Percentiles rank a stretch among this genome's conserved stretches.
Conservation (phyloP, 2,329 filamentous ascomycete genomes). For the Ascomycota sp. region DNA sequence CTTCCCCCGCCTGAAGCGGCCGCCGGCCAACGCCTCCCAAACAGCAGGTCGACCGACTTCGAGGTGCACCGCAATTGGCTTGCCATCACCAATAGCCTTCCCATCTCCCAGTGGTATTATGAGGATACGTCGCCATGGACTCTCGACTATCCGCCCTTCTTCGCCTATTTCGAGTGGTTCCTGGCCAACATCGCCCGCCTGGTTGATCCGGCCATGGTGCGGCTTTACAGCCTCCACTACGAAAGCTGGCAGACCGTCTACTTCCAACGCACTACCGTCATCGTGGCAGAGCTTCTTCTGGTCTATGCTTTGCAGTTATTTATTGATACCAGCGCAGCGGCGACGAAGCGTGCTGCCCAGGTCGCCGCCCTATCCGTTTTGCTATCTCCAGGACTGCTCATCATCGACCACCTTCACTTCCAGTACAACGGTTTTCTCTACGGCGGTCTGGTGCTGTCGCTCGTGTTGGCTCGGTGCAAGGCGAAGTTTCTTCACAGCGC, state of each 20-base stretch:
- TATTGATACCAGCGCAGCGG: conserved; percentile 46
- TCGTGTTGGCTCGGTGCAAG: conserved; percentile 60
- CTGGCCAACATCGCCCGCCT: conserved; percentile 64
- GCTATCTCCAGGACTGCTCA: conserved; percentile 77
- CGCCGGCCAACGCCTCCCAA: conserved; percentile 2
- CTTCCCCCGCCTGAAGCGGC: background rate
- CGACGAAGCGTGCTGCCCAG: conserved; percentile 57
- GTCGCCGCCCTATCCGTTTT: conserved; percentile 75
- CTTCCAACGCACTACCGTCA: conserved; percentile 81
- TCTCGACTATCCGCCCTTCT: conserved; percentile 95
- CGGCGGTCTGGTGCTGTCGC: conserved; percentile 67
- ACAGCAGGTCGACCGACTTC: conserved; percentile 94
- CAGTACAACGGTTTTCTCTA: conserved; percentile 98
- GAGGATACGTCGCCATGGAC: conserved; percentile 99
- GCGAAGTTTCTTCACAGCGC: conserved; percentile 62
- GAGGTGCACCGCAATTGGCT: conserved; percentile 99
- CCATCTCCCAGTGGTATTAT: conserved; percentile 80
- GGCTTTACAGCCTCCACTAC: conserved; percentile 62
- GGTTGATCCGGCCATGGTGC: conserved; percentile 63
- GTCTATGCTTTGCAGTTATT: conserved; percentile 68
- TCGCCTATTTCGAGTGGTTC: conserved; percentile 89
- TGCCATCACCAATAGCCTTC: conserved; percentile 78
- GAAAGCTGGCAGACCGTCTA: conserved; percentile 86
- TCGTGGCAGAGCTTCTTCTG: conserved; percentile 65
- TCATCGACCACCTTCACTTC: conserved; percentile 97